phyloP scores from a whole-genome alignment of 805 yeast genomes.

The Candida palmyrensis region DNA sequence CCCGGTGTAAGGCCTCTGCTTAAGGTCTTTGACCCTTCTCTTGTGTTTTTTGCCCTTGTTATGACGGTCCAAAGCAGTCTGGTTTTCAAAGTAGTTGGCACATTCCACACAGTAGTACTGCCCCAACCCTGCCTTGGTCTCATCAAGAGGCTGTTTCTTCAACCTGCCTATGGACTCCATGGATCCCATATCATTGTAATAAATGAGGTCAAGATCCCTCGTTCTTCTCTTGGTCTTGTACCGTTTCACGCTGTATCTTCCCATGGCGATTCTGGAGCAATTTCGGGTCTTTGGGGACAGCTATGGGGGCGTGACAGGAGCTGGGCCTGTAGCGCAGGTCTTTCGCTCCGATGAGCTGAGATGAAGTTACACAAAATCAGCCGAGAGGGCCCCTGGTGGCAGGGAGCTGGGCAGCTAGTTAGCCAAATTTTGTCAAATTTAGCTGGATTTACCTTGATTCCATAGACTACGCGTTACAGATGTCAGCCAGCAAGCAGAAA shows the following conservation, averaged over 20 bases:
- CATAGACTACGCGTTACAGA: too few species aligned
- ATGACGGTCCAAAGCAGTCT: slow-evolving; percentile 68
- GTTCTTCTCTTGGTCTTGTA: slow-evolving; percentile 88
- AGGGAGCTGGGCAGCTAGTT: too few species aligned
- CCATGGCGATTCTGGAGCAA: too few species aligned
- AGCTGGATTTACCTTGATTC: too few species aligned
- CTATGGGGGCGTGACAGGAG: too few species aligned
- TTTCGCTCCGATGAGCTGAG: too few species aligned
- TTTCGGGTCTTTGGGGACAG: too few species aligned
- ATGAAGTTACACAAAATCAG: too few species aligned
- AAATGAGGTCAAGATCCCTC: slow-evolving; percentile 78
- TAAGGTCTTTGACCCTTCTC: slow-evolving; percentile 74
- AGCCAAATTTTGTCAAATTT: too few species aligned
- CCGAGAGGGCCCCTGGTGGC: too few species aligned
- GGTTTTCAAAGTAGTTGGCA: slow-evolving; percentile 85
- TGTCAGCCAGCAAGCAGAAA: too few species aligned
- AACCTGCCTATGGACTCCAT: slow-evolving; percentile 59
- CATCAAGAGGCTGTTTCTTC: slow-evolving; percentile 82
- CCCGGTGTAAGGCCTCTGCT: slow-evolving; percentile 76
- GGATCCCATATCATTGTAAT: slow-evolving; percentile 59
- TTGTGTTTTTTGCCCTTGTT: slow-evolving; percentile 75
- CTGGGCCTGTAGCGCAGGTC: too few species aligned
- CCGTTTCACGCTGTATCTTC: slow-evolving; percentile 79
- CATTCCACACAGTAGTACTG: slow-evolving; percentile 94
- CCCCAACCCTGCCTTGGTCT: slow-evolving; percentile 88